Conservation (phyloP, 2,329 filamentous ascomycete genomes). For the Epichloe uncinata region DNA sequence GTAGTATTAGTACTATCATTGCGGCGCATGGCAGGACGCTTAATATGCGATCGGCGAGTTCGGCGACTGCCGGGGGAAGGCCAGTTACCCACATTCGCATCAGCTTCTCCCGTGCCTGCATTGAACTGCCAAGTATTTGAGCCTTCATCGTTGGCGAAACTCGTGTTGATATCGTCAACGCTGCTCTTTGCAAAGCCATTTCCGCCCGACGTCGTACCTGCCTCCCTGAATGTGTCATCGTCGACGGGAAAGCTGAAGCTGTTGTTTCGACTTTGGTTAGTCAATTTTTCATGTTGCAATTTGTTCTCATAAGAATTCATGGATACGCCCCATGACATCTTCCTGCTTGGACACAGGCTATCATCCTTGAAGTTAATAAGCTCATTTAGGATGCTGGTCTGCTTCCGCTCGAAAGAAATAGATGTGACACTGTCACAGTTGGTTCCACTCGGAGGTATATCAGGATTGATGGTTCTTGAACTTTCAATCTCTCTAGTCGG, state of each 20-base stretch:
- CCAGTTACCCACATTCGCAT: slow-evolving; percentile 16
- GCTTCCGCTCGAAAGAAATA: slow-evolving; percentile 27
- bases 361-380: slow-evolving; percentile 22
- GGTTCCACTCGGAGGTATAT: slow-evolving; percentile 20
- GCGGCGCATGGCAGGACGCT: slow-evolving; percentile 13
- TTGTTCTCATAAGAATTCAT: background rate
- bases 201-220: slow-evolving; percentile 10
- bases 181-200: slow-evolving; percentile 34
- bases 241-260: slow-evolving; percentile 40
- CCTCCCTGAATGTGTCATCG: slow-evolving; percentile 26
- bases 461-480: slow-evolving; percentile 2
- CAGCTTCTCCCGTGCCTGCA: slow-evolving; percentile 28
- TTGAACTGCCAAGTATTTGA: slow-evolving; percentile 36
- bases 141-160: slow-evolving; percentile 38
- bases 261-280: slow-evolving; percentile 20
- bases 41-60: slow-evolving; percentile 25
- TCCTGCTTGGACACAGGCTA: slow-evolving; percentile 1
- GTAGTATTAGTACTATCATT: slow-evolving; percentile 11
- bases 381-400: slow-evolving; percentile 23
- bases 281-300: slow-evolving; percentile 9
- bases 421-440: slow-evolving; percentile 12
- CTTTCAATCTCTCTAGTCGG: slow-evolving; percentile 4
- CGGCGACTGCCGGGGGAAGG: slow-evolving; percentile 28
- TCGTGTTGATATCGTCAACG: slow-evolving; percentile 48
- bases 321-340: background rate